Conservation (phyloP, 2,329 filamentous ascomycete species). For the Neonectria magnoliae region DNA sequence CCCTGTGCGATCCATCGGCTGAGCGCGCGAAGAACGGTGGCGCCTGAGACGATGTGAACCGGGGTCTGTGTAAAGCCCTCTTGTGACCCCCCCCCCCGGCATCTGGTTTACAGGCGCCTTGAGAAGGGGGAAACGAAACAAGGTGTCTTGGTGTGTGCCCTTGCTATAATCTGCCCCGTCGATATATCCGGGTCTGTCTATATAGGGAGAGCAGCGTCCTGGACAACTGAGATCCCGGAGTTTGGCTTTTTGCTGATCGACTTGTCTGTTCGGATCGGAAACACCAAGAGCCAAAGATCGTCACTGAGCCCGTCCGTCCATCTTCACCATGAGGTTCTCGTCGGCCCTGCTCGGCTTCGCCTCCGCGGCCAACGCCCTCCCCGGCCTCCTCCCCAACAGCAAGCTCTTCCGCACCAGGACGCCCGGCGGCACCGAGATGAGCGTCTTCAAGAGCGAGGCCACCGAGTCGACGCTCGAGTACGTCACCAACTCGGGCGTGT, state of each 20-base stretch:
- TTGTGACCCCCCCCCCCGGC: no score
- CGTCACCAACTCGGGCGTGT: constrained; percentile 56
- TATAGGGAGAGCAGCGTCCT: not conserved
- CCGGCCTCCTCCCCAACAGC: constrained; percentile 31
- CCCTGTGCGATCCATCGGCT: constrained; percentile 11
- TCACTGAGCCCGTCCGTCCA: not conserved
- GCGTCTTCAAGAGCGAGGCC: constrained; percentile 31
- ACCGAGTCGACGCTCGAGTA: constrained; percentile 39
- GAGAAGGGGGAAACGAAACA: not conserved
- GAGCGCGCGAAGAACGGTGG: constrained; percentile 15
- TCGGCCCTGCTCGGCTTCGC: constrained; percentile 30
- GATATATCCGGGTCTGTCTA: not conserved
- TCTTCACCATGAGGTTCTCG: constrained; percentile 33
- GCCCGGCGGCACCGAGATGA: constrained; percentile 18
- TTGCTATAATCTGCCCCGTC: not conserved
- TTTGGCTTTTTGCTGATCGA: not conserved
- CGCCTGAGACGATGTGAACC: constrained; percentile 14
- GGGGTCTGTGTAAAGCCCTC: not conserved
- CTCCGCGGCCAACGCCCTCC: constrained; percentile 27
- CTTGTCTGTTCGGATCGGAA: not conserved
- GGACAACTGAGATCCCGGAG: not conserved
- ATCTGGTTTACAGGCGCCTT: no score
- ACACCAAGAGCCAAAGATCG: not conserved
- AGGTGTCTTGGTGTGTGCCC: not conserved
- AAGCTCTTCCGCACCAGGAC: constrained; percentile 30